These are phyloP conservation scores for Pyrenula aspistea DNA, from an alignment of 495 filamentous ascomycete species.

Conservation along the genomic window DNA sequence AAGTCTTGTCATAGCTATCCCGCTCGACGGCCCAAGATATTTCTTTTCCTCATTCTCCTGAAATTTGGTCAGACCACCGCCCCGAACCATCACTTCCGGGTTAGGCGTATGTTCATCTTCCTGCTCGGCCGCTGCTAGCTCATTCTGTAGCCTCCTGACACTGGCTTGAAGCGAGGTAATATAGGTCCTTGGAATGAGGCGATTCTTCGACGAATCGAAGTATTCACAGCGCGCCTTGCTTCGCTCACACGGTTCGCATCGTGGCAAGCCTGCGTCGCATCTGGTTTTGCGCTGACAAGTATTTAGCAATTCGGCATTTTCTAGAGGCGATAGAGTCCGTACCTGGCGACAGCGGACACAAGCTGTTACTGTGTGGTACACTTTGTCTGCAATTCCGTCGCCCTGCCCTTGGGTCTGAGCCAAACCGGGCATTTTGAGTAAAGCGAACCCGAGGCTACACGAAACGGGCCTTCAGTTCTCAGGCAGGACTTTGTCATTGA, in stretches of 20 bases:
- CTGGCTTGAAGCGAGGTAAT: constrained; percentile 78
- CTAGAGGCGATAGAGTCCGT: constrained; percentile 18
- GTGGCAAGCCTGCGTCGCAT: constrained; percentile 83
- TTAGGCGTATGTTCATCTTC: constrained; percentile 57
- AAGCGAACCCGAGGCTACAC: background rate
- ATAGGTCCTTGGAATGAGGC: constrained; percentile 70
- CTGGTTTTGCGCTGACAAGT: constrained; percentile 69
- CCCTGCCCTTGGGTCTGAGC: constrained; percentile 18
- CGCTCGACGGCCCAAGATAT: constrained; percentile 84
- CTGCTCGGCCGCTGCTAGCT: constrained; percentile 48
- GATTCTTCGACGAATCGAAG: constrained; percentile 71
- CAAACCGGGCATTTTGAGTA: background rate
- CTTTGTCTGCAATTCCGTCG: constrained; percentile 36
- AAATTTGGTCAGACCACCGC: constrained; percentile 69
- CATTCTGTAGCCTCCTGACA: constrained; percentile 64
- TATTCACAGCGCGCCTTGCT: constrained; percentile 85
- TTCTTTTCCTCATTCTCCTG: constrained; percentile 72
- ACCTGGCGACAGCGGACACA: constrained; percentile 81
- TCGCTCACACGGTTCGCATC: constrained; percentile 85
- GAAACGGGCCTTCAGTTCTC: background rate
- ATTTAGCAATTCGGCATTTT: too few relatives aligned
- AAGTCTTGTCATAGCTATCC: constrained; percentile 82
- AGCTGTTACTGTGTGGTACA: constrained; percentile 77
- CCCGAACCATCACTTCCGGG: constrained; percentile 70
- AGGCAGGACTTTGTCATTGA: background rate